These are phyloP conservation scores for Aspergillus unguis DNA, from an alignment of 2,329 filamentous ascomycete genomes.

Conservation along the genomic window DNA sequence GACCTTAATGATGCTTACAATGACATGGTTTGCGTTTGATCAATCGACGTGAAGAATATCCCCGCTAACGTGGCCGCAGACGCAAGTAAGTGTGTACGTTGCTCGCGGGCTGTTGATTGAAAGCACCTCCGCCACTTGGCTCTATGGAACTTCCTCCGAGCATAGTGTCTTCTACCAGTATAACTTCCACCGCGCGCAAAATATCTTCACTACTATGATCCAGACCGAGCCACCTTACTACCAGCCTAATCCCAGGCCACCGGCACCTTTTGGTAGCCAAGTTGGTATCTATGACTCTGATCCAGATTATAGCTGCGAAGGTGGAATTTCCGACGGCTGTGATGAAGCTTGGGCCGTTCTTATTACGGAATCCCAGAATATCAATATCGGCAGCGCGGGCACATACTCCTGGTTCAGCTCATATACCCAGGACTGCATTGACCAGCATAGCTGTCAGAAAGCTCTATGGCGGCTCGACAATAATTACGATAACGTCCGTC, in stretches of 20 bases:
- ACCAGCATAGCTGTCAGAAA: conserved; percentile 4
- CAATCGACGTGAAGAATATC: not conserved
- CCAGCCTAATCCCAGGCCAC: conserved; percentile 5
- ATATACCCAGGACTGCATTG: conserved; percentile 11
- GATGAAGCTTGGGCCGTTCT: conserved; percentile 9
- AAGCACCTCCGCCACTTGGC: conserved; percentile 6
- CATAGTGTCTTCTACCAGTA: conserved; percentile 10
- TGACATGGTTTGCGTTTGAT: not conserved
- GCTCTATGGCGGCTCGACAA: conserved; percentile 2
- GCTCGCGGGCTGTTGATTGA: conserved; percentile 9
- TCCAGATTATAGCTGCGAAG: conserved; percentile 2
- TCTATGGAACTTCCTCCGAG: conserved; percentile 8
- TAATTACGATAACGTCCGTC: conserved; percentile 7
- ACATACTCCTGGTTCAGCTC: conserved; percentile 12
- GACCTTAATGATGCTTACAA: conserved; percentile 7
- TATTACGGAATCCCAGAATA: conserved; percentile 5
- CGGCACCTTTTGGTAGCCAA: conserved; percentile 1
- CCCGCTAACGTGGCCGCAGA: not conserved
- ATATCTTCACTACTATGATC: conserved; percentile 9
- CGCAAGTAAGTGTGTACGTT: conserved; percentile 4
- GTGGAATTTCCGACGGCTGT: not conserved
- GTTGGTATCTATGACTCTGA: conserved; percentile 3
- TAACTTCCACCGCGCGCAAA: conserved; percentile 6
- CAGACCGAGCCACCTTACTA: conserved; percentile 10
- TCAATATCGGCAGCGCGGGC: conserved; percentile 3